A percentile compares a stretch with the other conserved stretches of the same genome.
These are phyloP conservation scores for Pleurotus tuoliensis DNA, from an alignment of 768 basidiomycete genomes.

Conservation along the genomic window DNA sequence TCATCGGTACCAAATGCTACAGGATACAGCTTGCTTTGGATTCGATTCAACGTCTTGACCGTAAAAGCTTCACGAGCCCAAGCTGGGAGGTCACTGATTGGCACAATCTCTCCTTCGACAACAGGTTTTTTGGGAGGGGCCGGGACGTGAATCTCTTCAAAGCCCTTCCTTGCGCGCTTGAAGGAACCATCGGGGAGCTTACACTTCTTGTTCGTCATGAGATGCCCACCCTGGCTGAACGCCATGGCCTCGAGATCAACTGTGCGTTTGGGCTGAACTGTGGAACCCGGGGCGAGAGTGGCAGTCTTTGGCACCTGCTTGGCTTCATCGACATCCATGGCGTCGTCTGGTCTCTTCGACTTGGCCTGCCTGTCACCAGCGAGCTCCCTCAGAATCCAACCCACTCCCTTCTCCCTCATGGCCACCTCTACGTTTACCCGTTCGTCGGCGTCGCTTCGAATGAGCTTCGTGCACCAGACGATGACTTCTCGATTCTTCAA, in stretches of 20 bases:
- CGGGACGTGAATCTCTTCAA: conserved; percentile 97
- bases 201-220: conserved; percentile 99
- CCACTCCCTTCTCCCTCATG: conserved; percentile 96
- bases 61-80: conserved; percentile 92
- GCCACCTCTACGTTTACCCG: conserved; percentile 93
- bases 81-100: conserved; percentile 66
- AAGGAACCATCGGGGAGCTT: conserved; percentile 97
- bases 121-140: conserved; percentile 78
- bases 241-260: conserved; percentile 93
- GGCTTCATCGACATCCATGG: conserved; percentile 76
- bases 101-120: conserved; percentile 64
- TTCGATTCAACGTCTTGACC: conserved; percentile 76
- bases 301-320: conserved; percentile 75
- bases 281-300: conserved; percentile 83
- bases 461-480: conserved; percentile 97
- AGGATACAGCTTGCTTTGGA: conserved; percentile 92
- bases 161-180: conserved; percentile 94
- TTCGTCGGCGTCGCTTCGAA: conserved; percentile 84
- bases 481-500: conserved; percentile 94
- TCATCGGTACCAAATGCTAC: conserved; percentile 94
- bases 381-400: conserved; percentile 91
- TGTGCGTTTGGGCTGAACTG: conserved; percentile 76
- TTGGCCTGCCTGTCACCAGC: conserved; percentile 75
- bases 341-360: conserved; percentile 35
- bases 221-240: conserved; percentile 93